Evolutionary conservation across 257 asterid genomes (phyloP), one percentile per base, ranked within the genome.

Genomic region (Salvia rosmarinus): DNA sequence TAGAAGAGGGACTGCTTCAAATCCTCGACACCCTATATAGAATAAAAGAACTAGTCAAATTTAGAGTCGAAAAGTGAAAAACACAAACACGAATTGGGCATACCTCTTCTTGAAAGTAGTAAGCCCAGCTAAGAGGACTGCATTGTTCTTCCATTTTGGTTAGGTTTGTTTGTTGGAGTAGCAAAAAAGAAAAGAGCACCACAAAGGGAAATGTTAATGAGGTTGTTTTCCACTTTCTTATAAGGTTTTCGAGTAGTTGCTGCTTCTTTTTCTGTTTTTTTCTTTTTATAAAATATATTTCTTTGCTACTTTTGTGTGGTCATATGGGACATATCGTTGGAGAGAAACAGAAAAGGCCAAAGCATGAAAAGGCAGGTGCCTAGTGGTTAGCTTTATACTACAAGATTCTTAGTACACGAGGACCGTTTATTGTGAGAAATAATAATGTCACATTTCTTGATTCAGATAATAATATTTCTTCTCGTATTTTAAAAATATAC

Each of bases 101-200:
- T 83, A 91, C 97, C 92, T 86, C 97, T 69, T 89, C 91, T 77
- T 86, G 85, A 60, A 63, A 89, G 84, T 85, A 87, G 82, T 59
- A 87, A 80, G 88, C 85, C 95, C 95, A 87, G 78, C 73, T 76
- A 25, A 87, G 87, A 79, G 95, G 96, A 66, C 95, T 89, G 80
- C 91, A 80, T 81, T 88, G 95, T 42, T 93, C 95, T 85, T 93
- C 98, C 98, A 90, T 89, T 25, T 67, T 60, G 39, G 64, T 14
- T 20, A 21, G 25, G 51, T 4, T 65, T 65, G 32, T 2, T 72
- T 52, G 55, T 66, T 71, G 76, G 78, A 72, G 64, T 74, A 58
- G 79, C 52, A 80, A 78, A 61, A 61, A 80, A 54, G 54, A 44
- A 23, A 37, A 77, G 64, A 79, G 74, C 72, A 71, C 82, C 70